These are phyloP conservation scores for Aspergillus ochraceus DNA, from an alignment of 2,329 filamentous ascomycete genomes.

Conservation along the genomic window DNA sequence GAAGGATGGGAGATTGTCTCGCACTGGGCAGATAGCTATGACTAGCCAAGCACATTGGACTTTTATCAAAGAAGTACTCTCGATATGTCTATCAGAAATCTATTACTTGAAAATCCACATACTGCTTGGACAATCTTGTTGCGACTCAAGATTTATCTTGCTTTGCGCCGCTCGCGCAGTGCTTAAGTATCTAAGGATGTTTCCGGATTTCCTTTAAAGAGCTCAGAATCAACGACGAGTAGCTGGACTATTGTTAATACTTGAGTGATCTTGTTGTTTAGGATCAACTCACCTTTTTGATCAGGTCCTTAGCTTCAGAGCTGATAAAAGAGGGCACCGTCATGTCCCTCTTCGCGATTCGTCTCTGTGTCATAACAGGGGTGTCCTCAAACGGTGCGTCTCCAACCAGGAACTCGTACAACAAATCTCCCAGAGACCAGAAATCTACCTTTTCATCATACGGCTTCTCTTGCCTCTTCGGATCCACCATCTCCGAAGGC, in stretches of 20 bases:
- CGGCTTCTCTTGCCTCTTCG: slow-evolving; percentile 2
- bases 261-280: not conserved
- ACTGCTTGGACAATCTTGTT: too few relatives aligned
- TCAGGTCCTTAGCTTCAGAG: not conserved
- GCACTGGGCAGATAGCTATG: too few relatives aligned
- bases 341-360: slow-evolving; percentile 1
- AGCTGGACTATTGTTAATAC: not conserved
- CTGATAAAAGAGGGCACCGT: slow-evolving; percentile 1
- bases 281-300: not conserved
- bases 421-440: slow-evolving; percentile 5
- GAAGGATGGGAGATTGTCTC: too few relatives aligned
- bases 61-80: too few relatives aligned
- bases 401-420: slow-evolving; percentile 8
- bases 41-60: too few relatives aligned
- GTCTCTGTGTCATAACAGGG: not conserved
- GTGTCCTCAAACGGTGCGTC: slow-evolving; percentile 1
- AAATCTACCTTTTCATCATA: slow-evolving; percentile 8
- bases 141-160: too few relatives aligned
- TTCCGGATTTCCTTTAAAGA: not conserved
- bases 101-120: too few relatives aligned
- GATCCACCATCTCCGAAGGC: slow-evolving; percentile 8
- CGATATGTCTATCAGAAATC: too few relatives aligned
- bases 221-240: not conserved
- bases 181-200: slow-evolving; percentile 2
- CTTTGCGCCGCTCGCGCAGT: not conserved